Conservation (phyloP, 1,139 yeast genomes). For the Hanseniaspora uvarum region DNA sequence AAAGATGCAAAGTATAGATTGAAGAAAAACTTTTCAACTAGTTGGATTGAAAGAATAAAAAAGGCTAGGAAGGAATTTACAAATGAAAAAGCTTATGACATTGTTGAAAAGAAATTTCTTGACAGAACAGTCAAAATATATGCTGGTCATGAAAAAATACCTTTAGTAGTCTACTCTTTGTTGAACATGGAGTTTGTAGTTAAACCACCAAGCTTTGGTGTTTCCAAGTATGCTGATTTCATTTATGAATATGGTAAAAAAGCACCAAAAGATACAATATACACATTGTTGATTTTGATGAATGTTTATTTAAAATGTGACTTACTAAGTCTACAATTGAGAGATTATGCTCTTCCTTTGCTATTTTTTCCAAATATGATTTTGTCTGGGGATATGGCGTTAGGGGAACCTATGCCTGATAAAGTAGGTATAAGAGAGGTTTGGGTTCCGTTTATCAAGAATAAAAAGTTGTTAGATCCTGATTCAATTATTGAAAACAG, state of each 20-base stretch:
- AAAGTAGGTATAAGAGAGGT: slow-evolving; percentile 41
- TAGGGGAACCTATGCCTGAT: slow-evolving; percentile 42
- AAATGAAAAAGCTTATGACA: slow-evolving; percentile 24
- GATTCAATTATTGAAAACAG: slow-evolving; percentile 35
- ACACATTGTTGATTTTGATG: slow-evolving; percentile 54
- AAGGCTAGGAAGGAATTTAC: slow-evolving; percentile 38
- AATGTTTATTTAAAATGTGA: slow-evolving; percentile 34
- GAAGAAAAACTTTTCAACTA: slow-evolving; percentile 39
- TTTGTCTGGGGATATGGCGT: slow-evolving; percentile 40
- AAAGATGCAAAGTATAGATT: slow-evolving; percentile 21
- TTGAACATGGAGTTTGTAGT: slow-evolving; percentile 43
- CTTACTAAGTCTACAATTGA: slow-evolving; percentile 43
- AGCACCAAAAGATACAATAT: slow-evolving; percentile 53
- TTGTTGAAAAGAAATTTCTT: slow-evolving; percentile 21
- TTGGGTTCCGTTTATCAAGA: slow-evolving; percentile 48
- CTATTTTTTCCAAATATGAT: slow-evolving; percentile 34
- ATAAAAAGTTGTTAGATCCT: slow-evolving; percentile 19
- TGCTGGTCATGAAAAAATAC: slow-evolving; percentile 20
- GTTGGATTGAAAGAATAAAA: slow-evolving; percentile 48
- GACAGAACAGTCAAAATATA: slow-evolving; percentile 21
- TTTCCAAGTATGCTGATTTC: slow-evolving; percentile 44
- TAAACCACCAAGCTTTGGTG: slow-evolving; percentile 44
- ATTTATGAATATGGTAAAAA: slow-evolving; percentile 68
- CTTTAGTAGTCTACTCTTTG: slow-evolving; percentile 32
- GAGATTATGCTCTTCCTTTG: slow-evolving; percentile 52